Conservation (phyloP, 1,284 basidiomycete genomes). For the Cryptococcus hybrid region DNA sequence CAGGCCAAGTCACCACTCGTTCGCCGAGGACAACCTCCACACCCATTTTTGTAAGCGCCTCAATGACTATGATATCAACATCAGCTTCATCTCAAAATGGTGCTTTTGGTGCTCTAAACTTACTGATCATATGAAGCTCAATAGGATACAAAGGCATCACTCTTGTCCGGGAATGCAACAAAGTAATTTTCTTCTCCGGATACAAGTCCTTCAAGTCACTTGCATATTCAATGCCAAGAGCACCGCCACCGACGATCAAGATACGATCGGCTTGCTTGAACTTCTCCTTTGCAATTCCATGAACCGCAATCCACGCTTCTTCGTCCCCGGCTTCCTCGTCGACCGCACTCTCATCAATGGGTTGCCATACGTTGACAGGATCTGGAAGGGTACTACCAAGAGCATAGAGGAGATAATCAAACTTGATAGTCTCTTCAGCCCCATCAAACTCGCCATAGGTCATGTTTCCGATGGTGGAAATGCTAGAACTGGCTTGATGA, state of each 20-base stretch:
- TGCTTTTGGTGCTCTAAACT: constrained; percentile 9
- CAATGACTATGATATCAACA: constrained; percentile 25
- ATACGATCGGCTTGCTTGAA: constrained; percentile 47
- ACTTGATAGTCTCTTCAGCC: constrained; percentile 40
- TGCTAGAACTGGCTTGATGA: not conserved
- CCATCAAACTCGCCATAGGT: constrained; percentile 24
- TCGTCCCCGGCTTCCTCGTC: constrained; percentile 34
- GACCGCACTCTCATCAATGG: constrained; percentile 14
- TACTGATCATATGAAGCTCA: constrained; percentile 47
- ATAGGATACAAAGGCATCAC: constrained; percentile 52
- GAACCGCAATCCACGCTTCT: constrained; percentile 31
- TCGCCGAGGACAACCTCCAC: constrained; percentile 52
- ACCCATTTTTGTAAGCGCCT: constrained; percentile 43
- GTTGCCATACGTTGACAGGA: constrained; percentile 47
- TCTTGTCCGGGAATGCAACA: constrained; percentile 52
- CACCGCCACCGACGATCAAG: constrained; percentile 53
- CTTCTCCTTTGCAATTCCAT: constrained; percentile 28
- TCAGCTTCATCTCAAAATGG: constrained; percentile 2
- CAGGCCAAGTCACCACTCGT: constrained; percentile 44
- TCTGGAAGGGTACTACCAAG: constrained; percentile 46
- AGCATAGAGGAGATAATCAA: constrained; percentile 53
- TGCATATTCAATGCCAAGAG: constrained; percentile 55
- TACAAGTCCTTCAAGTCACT: constrained; percentile 52
- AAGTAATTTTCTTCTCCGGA: constrained; percentile 50
- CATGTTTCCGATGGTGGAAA: constrained; percentile 5